These are phyloP conservation scores for Moesziomyces antarcticus DNA, from an alignment of 1,284 basidiomycete species.

Conservation along the genomic window DNA sequence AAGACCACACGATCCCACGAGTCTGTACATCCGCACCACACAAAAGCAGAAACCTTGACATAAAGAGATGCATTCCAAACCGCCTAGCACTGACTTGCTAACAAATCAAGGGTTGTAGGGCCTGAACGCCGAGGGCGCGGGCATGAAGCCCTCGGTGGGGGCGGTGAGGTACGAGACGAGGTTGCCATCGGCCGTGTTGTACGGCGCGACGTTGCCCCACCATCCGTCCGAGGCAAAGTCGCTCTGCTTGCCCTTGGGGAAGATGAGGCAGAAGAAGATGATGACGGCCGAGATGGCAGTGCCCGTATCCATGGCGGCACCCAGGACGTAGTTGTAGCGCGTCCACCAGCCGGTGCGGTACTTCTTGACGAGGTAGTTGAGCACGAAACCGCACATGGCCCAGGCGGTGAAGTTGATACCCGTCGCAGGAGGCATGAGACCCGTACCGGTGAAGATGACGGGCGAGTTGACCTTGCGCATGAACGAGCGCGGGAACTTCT, in stretches of 20 bases:
- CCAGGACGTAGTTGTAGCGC: constrained; percentile 68
- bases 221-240: constrained; percentile 46
- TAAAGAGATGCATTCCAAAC: too few species aligned
- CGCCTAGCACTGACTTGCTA: too few species aligned
- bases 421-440: constrained; percentile 66
- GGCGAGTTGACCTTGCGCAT: constrained; percentile 58
- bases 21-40: too few species aligned
- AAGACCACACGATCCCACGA: too few species aligned
- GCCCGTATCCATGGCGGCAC: constrained; percentile 68
- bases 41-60: too few species aligned
- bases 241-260: constrained; percentile 30
- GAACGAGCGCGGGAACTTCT: constrained; percentile 46
- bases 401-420: constrained; percentile 62
- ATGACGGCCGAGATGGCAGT: constrained; percentile 62
- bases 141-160: constrained; percentile 25
- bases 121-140: constrained; percentile 23
- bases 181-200: constrained; percentile 46
- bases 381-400: constrained; percentile 71
- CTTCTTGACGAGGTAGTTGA: constrained; percentile 67
- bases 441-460: constrained; percentile 61
- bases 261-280: constrained; percentile 53
- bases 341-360: constrained; percentile 68
- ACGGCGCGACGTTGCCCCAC: constrained; percentile 62
- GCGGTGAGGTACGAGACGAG: constrained; percentile 15
- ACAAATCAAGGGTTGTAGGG: constrained; percentile 16